phyloP scores from a whole-genome alignment of 371 early-diverging fungal species.

The Dinochytrium kinnereticum region DNA sequence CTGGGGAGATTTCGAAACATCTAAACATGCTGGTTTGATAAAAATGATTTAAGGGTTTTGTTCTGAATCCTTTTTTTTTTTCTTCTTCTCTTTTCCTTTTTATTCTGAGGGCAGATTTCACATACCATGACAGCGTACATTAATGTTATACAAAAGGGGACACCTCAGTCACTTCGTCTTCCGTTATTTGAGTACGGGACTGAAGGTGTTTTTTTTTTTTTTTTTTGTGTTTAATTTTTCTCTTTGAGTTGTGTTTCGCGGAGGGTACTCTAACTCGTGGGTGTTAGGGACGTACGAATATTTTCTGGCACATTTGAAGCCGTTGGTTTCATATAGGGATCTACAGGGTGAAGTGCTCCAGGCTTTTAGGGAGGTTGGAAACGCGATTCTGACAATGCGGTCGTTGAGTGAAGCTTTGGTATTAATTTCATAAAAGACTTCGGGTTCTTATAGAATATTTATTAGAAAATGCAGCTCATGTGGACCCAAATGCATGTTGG shows the following conservation, averaged over 20 bases:
- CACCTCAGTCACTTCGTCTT: constrained; percentile 45
- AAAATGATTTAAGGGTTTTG: background rate
- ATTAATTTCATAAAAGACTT: background rate
- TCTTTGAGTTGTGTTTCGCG: background rate
- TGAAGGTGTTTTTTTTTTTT: background rate
- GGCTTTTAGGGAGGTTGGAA: constrained; percentile 56
- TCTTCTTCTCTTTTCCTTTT: too few species aligned
- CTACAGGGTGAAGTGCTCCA: constrained; percentile 52
- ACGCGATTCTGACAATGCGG: constrained; percentile 39
- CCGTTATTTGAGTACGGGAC: constrained; percentile 53
- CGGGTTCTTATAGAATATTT: too few species aligned
- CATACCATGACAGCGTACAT: constrained; percentile 48
- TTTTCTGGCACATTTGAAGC: constrained; percentile 37
- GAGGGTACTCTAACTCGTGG: background rate
- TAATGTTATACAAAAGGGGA: constrained; percentile 46
- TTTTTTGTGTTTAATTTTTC: background rate
- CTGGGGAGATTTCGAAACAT: constrained; percentile 39
- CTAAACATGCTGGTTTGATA: constrained; percentile 39
- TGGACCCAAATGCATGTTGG: background rate
- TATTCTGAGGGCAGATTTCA: constrained; percentile 32
- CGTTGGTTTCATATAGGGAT: constrained; percentile 44
- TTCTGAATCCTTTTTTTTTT: background rate
- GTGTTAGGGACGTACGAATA: constrained; percentile 33
- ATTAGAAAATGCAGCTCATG: background rate
- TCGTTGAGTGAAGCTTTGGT: constrained; percentile 47